Evolutionary conservation across 306 rosid species (phyloP).

Genomic region (Cucurbita maxima): DNA sequence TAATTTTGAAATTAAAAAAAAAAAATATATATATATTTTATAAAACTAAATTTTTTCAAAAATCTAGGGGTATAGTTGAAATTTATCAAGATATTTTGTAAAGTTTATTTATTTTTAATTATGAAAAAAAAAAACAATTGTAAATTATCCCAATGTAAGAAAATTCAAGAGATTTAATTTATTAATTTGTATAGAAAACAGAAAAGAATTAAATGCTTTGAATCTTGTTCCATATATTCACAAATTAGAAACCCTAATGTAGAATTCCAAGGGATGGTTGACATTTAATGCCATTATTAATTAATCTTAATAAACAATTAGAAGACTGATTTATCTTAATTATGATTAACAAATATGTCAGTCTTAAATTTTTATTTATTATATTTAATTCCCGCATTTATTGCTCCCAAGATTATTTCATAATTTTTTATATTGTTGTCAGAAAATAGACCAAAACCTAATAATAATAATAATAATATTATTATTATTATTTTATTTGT

Average conservation of each 20-base stretch:
- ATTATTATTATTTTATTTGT: not conserved
- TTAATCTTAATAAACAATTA: not conserved
- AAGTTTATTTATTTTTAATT: no score
- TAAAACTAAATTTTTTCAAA: no score
- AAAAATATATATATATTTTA: no score
- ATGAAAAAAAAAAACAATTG: no score
- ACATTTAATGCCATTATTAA: not conserved
- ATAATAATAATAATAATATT: not conserved
- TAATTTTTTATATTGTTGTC: not conserved
- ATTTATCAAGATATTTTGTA: no score
- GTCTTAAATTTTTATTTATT: not conserved
- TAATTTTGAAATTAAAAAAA: no score
- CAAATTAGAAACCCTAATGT: not conserved
- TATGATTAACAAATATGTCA: not conserved
- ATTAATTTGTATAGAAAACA: no score
- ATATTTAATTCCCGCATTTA: not conserved
- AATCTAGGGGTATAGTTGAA: no score
- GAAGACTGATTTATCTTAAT: not conserved
- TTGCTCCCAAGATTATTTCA: slow-evolving; percentile 1
- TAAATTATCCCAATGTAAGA: no score
- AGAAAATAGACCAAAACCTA: not conserved
- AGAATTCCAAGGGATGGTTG: not conserved
- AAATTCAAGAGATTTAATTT: not conserved
- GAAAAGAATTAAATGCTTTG: not conserved
- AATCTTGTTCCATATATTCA: not conserved